phyloP scores from a whole-genome alignment of 345 rosid species.

The Adansonia digitata region DNA sequence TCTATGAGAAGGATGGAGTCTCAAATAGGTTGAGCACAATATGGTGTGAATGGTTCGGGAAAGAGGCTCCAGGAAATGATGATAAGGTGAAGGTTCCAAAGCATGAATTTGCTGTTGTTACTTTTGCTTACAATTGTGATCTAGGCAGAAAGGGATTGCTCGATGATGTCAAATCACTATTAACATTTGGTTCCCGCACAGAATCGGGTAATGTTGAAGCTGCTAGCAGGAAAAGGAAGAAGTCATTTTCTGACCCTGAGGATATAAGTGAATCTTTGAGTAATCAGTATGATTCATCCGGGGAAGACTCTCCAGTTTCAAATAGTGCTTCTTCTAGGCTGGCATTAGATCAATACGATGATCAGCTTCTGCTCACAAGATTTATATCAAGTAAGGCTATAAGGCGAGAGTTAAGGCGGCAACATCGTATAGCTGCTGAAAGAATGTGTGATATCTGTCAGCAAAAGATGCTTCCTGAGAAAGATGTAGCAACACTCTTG shows the following conservation, averaged over 20 bases:
- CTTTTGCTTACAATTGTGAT: conserved; percentile 54
- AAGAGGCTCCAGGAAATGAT: conserved; percentile 28
- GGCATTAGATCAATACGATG: conserved; percentile 47
- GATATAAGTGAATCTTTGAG: conserved; percentile 58
- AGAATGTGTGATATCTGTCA: conserved; percentile 87
- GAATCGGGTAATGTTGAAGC: conserved; percentile 35
- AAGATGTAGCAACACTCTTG: conserved; percentile 73
- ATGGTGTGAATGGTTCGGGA: conserved; percentile 96
- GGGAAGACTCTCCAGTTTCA: conserved; percentile 59
- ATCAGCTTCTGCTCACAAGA: conserved; percentile 50
- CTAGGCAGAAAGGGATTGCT: conserved; percentile 70
- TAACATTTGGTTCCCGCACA: conserved; percentile 37
- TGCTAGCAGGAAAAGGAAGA: conserved; percentile 48
- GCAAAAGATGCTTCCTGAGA: conserved; percentile 83
- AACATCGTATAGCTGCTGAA: conserved; percentile 73
- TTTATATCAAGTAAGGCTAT: conserved; percentile 49
- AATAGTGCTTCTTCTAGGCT: conserved; percentile 41
- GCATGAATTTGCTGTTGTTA: conserved; percentile 70
- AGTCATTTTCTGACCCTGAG: conserved; percentile 76
- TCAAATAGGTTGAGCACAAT: conserved; percentile 42
- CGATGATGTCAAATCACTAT: conserved; percentile 49
- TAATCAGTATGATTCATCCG: conserved; percentile 56
- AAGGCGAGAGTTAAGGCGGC: conserved; percentile 77
- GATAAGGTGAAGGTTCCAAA: conserved; percentile 34
- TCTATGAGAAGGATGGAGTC: conserved; percentile 37